phyloP scores from a whole-genome alignment of 208 protist species.

The Leishmania guyanensis region DNA sequence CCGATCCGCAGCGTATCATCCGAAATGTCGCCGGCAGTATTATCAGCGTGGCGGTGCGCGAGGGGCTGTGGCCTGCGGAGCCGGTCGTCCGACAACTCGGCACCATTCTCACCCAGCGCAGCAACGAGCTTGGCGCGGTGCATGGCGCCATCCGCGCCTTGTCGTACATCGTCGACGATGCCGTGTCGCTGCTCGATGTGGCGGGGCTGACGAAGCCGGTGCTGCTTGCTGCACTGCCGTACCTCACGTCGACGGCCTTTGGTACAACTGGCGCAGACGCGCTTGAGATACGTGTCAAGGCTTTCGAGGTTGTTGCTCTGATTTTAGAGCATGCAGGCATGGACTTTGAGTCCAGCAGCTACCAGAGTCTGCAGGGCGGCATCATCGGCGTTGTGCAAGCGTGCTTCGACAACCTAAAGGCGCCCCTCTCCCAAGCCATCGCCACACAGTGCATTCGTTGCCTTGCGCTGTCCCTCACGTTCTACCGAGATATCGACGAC shows the following conservation, averaged over 20 bases:
- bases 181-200: constrained; percentile 57
- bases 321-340: constrained; percentile 71
- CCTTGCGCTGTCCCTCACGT: constrained; percentile 67
- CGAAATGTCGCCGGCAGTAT: constrained; percentile 77
- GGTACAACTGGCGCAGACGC: constrained; percentile 24
- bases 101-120: constrained; percentile 40
- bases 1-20: constrained; percentile 59
- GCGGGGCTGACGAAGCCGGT: constrained; percentile 56
- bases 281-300: constrained; percentile 53
- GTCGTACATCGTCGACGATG: constrained; percentile 78
- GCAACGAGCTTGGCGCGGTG: constrained; percentile 44
- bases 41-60: constrained; percentile 75
- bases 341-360: constrained; percentile 61
- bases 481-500: constrained; percentile 62
- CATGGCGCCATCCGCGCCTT: constrained; percentile 77
- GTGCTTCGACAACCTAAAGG: constrained; percentile 69
- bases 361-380: constrained; percentile 48
- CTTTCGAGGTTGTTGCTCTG: constrained; percentile 58
- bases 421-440: constrained; percentile 48
- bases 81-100: constrained; percentile 48
- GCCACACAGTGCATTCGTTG: constrained; percentile 62
- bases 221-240: constrained; percentile 46
- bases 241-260: constrained; percentile 36
- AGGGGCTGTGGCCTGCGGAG: constrained; percentile 63
- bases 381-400: constrained; percentile 55